Evolutionary conservation across 768 basidiomycete species (phyloP), one percentile per base, ranked within the genome.

Genomic region (Naganishia vaughanmartiniae): DNA sequence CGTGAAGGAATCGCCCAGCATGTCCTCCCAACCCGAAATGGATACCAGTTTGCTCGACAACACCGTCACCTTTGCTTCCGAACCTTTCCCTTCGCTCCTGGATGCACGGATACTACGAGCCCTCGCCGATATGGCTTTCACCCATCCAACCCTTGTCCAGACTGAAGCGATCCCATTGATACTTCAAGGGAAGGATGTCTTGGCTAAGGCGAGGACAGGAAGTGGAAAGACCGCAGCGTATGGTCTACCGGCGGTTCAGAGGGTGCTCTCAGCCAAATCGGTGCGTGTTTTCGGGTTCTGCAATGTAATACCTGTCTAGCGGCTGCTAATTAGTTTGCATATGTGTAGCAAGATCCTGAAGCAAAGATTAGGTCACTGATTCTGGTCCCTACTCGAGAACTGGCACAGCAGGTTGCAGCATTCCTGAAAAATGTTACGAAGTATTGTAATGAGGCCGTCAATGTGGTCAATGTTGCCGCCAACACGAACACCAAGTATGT

Each of bases 161-260:
- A 86, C 86, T 11, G 92, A 91, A 79, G 90, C 92, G 4, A 94
- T 99, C 57, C 94, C 95, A 0, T 85, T 95, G 21, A 92, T 94
- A 0, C 85, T 99, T 39, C 90, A 93, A 80, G 88, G 89, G 73
- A 82, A 83, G 39, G 96, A 99, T 80, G 90, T 99, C 66, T 87
- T 99, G 36, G 95, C 94, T 24, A 87, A 92, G 54, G 95, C 96
- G 2, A 87, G 92, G 36, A 99, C 96, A 3, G 96, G 96, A 21
- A 93, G 91, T 69, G 96, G 96, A 30, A 99, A 99, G 84, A 99
- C 96, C 0, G 92, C 90, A 4, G 93, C 96, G 2, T 99, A 99
- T 79, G 92, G 91, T 75, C 85, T 98, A 12, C 96, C 96, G 0
- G 83, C 94, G 30, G 84, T 92, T 0, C 93, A 98, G 79, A 94